These are phyloP conservation scores for Proliferodiscus dingleyae DNA, from an alignment of 2,329 filamentous ascomycete genomes.

Conservation along the genomic window DNA sequence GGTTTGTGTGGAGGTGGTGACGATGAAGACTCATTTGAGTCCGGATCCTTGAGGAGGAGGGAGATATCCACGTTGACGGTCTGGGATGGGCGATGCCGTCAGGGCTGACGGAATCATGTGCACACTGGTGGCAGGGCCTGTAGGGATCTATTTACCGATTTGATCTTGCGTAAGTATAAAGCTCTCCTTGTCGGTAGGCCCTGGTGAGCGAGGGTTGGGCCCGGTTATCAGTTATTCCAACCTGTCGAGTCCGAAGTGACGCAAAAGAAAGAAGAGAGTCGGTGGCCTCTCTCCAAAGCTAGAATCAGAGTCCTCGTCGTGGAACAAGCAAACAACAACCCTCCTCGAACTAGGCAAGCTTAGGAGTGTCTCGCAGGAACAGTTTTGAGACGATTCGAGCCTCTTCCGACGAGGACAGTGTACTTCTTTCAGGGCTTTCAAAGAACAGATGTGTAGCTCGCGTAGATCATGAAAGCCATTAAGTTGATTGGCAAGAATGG, in stretches of 20 bases:
- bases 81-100: constrained; percentile 30
- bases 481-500: constrained; percentile 42
- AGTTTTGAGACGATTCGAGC: constrained; percentile 29
- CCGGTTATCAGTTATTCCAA: constrained; percentile 17
- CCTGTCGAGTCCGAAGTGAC: constrained; percentile 9
- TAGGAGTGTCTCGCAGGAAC: constrained; percentile 20
- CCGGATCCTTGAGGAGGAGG: constrained; percentile 72
- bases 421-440: constrained; percentile 34
- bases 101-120: constrained; percentile 32
- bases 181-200: constrained; percentile 15
- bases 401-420: constrained; percentile 28
- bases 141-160: constrained; percentile 12
- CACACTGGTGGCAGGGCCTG: constrained; percentile 18
- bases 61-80: constrained; percentile 92
- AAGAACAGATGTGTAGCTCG: constrained; percentile 39
- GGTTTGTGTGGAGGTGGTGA: constrained; percentile 37
- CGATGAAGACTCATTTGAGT: constrained; percentile 65
- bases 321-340: constrained; percentile 26
- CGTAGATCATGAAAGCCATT: constrained; percentile 36
- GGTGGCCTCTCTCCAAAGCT: constrained; percentile 17
- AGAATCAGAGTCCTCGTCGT: constrained; percentile 21
- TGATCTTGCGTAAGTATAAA: constrained; percentile 12
- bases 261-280: constrained; percentile 15
- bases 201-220: constrained; percentile 16
- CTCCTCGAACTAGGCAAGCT: constrained; percentile 11